phyloP scores from a whole-genome alignment of 1,284 basidiomycete species.

The Tilletia horrida region DNA sequence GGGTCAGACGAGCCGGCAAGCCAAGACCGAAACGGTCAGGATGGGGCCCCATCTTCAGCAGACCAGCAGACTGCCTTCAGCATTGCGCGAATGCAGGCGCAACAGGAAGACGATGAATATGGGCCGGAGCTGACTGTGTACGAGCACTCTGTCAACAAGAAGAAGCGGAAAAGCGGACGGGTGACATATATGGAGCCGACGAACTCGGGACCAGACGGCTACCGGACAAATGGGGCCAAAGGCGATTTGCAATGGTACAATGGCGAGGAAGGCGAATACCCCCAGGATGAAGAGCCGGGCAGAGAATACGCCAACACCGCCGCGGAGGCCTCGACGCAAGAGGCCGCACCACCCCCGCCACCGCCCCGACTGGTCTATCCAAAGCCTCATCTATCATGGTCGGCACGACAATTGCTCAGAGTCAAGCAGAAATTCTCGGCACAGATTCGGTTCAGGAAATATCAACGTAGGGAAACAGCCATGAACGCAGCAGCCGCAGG shows the following conservation, averaged over 20 bases:
- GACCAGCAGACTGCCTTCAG: background rate
- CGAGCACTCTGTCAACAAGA: slow-evolving; percentile 38
- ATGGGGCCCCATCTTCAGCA: background rate
- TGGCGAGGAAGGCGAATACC: slow-evolving; percentile 9
- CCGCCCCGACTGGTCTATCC: slow-evolving; percentile 12
- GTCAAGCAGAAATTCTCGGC: background rate
- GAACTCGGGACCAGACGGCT: slow-evolving; percentile 1
- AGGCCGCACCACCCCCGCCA: background rate
- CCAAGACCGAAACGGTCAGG: background rate
- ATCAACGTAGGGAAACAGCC: slow-evolving; percentile 1
- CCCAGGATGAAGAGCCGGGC: background rate
- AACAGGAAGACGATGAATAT: slow-evolving; percentile 8
- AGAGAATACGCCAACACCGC: background rate
- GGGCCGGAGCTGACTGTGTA: slow-evolving; percentile 13
- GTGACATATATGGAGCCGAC: slow-evolving; percentile 8
- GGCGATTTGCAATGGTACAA: background rate
- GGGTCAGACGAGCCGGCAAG: background rate
- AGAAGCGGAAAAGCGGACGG: slow-evolving; percentile 40
- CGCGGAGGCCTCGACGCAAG: background rate
- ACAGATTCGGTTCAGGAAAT: background rate
- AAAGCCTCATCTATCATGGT: slow-evolving; percentile 6
- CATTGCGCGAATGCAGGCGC: slow-evolving; percentile 5
- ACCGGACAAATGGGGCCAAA: background rate
- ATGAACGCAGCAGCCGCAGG: background rate
- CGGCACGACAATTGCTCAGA: background rate